Conservation (phyloP, 2,329 filamentous ascomycete genomes). For the Clonostachys rosea region DNA sequence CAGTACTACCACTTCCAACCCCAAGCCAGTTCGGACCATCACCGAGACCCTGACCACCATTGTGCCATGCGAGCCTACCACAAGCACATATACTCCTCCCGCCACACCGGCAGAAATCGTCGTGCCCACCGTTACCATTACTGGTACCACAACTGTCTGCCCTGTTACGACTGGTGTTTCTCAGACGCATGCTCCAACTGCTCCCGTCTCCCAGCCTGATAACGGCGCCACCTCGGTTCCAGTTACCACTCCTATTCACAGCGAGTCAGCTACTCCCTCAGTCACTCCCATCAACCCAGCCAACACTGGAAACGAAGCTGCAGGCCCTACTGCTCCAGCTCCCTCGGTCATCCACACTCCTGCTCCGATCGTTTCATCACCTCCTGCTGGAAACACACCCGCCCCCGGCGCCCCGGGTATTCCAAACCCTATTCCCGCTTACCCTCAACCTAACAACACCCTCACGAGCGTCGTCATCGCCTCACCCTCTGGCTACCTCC, state of each 20-base stretch:
- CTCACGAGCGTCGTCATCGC: constrained; percentile 2
- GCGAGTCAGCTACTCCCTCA: no score
- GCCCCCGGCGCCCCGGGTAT: neutral
- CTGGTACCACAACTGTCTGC: constrained; percentile 2
- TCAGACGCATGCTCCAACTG: neutral
- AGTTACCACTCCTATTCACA: no score
- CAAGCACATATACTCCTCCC: constrained; percentile 14
- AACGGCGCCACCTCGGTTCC: no score
- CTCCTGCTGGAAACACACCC: neutral
- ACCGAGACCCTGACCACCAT: constrained; percentile 15
- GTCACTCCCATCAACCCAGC: no score
- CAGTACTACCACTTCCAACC: constrained; percentile 5
- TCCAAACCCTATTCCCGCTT: neutral
- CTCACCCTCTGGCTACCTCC: neutral
- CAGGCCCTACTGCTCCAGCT: no score
- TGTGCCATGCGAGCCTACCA: constrained; percentile 15
- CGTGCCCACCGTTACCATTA: constrained; percentile 11
- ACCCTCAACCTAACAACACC: constrained; percentile 1
- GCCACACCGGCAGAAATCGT: constrained; percentile 8
- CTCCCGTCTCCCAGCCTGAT: no score
- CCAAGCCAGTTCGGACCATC: constrained; percentile 9
- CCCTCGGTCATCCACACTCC: neutral
- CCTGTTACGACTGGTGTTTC: neutral
- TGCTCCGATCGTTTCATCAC: neutral
- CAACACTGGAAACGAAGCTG: no score